Conservation (phyloP, 495 filamentous ascomycete species). For the Paragyromitra xinjiangensis region DNA sequence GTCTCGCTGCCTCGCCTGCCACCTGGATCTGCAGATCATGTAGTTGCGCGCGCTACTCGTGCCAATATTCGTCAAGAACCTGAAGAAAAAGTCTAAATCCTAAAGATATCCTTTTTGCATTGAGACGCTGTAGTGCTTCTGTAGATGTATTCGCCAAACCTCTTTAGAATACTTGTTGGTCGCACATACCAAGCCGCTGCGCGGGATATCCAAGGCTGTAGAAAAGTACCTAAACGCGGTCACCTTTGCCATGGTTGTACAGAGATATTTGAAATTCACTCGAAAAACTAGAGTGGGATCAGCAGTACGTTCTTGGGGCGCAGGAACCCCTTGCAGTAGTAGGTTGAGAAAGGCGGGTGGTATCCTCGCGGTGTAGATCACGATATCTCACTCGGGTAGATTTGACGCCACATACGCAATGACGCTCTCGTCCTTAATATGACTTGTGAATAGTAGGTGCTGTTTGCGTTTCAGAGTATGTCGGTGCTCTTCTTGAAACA, state of each 20-base stretch:
- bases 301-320: background rate
- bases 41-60: conserved; percentile 5
- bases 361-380: conserved; percentile 7
- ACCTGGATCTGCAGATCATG: background rate
- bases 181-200: background rate
- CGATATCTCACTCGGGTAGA: conserved; percentile 22
- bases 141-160: background rate
- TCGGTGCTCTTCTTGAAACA: background rate
- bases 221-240: background rate
- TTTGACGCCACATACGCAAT: background rate
- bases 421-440: background rate
- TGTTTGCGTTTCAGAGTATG: background rate
- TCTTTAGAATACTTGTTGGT: background rate
- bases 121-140: background rate
- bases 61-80: background rate
- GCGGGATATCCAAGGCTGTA: background rate
- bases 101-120: background rate
- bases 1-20: background rate
- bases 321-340: background rate
- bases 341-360: background rate
- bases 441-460: background rate
- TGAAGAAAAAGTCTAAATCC: background rate
- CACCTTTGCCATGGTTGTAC: background rate
- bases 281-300: background rate
- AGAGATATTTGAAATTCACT: background rate